Evolutionary conservation across 257 asterid species (phyloP), one percentile per base, ranked within the genome.

Genomic region (Pogostemon cablin): DNA sequence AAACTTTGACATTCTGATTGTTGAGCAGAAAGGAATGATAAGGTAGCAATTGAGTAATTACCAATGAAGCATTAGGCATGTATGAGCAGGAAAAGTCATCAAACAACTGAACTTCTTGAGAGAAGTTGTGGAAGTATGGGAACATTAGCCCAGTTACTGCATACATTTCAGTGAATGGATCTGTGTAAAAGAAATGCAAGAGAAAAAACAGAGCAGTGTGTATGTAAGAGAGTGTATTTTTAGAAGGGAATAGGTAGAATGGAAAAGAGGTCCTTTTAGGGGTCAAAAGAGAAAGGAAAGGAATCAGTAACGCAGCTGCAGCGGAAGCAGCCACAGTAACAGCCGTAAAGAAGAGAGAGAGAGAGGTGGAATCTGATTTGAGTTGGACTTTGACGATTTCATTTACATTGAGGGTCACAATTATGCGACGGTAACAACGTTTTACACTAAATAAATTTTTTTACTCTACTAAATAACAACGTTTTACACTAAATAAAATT

Each of bases 21-120:
- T 64, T 49, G 52, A 9, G 20, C 59, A 2, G 61, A 68, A 15
- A 70, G 55, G 73, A 49, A 25, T 39, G 65, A 20, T 46, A 39
- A 43, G 3, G 10, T 34, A 67, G 11, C 10, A 60, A 69, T 55
- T 48, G 0, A 50, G 12, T 73, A 79, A 41, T 54, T 86, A 90
- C 96, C 96, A 74, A 54, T 38, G 88, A 88, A 47, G 75, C 84
- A 77, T 78, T 79, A 67, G 86, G 54, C 81, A 73, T 86, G 32
- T 77, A 82, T 4, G 84, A 80, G 86, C 77, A 77, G 77, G 56
- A 80, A 69, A 87, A 84, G 15, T 83, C 95, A 41, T 88, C 91
- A 76, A 85, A 68, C 39, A 80, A 93, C 63, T 85, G 97, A 76
- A 80, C 34, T 72, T 86, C 86, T 58, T 76, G 91, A 71, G 90